Evolutionary conservation across 139 green algal species (phyloP), one percentile per base, ranked within the genome.

Genomic region (Coelastrella sp.): DNA sequence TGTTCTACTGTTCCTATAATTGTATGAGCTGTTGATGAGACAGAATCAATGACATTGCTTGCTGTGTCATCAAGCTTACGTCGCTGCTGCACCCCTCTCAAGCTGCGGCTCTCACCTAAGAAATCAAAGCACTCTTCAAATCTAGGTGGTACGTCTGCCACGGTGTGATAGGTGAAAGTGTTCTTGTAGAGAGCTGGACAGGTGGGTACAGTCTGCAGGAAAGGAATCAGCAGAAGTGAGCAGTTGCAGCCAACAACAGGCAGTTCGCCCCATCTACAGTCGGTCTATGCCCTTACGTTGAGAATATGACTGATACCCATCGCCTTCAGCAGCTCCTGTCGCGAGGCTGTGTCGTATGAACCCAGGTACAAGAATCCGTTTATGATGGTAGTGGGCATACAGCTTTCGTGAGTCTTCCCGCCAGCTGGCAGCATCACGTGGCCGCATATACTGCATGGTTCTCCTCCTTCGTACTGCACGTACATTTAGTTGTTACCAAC

Each of bases 81-180:
- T 64, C 21, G 25, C 5, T 27, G 72, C 27, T 45, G 25, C 27
- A 37, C 5, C 37, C 9, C 53, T 35, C 4, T 34, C 6, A 63
- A 8, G 30, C 19, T 35, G 43, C 6, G 13, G 43, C 32, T 9
- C 90, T 53, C 60, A 94, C 93, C 94, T 63, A 98, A 86, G 77
- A 96, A 96, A 0, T 89, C 38, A 38, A 91, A 92, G 88, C 94
- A 98, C 75, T 96, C 93, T 15, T 94, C 67, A 50, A 96, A 92
- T 34, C 92, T 79, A 37, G 93, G 90, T 2, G 94, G 94, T 7
- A 80, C 75, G 1, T 30, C 64, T 2, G 75, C 75, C 0, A 93
- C 89, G 37, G 92, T 97, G 87, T 96, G 88, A 87, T 98, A 98
- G 0, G 72, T 92, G 80, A 98, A 98, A 2, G 93, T 97, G 90